Evolutionary conservation across 495 filamentous ascomycete species (phyloP).

Genomic region (Xylaria acuta): DNA sequence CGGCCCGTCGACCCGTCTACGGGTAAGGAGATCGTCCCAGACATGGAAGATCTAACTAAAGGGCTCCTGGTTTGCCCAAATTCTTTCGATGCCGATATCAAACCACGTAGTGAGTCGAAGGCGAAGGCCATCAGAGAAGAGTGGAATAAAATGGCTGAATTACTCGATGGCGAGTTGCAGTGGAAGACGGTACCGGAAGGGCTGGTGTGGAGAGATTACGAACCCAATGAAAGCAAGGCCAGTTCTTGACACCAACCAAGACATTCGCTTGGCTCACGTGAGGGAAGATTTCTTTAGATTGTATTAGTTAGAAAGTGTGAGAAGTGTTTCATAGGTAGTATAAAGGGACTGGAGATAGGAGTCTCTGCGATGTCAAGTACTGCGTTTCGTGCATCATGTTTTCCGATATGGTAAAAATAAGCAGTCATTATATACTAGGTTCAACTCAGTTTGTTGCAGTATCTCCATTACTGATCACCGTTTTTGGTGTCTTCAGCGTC

Average conservation of each 20-base stretch:
- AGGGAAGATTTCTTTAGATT: not conserved
- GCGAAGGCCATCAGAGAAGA: slow-evolving; percentile 36
- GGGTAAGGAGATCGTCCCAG: slow-evolving; percentile 39
- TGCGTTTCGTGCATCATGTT: not conserved
- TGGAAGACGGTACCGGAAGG: slow-evolving; percentile 36
- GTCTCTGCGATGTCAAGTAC: not conserved
- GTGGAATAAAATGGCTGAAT: slow-evolving; percentile 32
- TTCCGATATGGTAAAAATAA: not conserved
- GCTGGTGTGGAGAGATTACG: slow-evolving; percentile 34
- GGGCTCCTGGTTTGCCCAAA: slow-evolving; percentile 35
- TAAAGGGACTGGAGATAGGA: not conserved
- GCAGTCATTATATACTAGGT: not conserved
- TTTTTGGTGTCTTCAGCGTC: not conserved
- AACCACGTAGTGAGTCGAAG: slow-evolving; percentile 30
- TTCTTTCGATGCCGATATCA: slow-evolving; percentile 32
- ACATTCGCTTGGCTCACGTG: not conserved
- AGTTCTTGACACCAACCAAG: not conserved
- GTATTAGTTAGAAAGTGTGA: not conserved
- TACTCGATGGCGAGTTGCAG: slow-evolving; percentile 36
- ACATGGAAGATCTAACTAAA: slow-evolving; percentile 41
- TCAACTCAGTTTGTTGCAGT: not conserved
- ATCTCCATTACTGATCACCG: not conserved
- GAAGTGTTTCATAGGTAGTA: not conserved
- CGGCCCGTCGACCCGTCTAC: slow-evolving; percentile 31
- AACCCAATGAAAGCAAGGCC: slow-evolving; percentile 24